Base-by-base conservation (phyloP, 2,329 filamentous ascomycete genomes). In the Trichoderma arundinaceum region DNA sequence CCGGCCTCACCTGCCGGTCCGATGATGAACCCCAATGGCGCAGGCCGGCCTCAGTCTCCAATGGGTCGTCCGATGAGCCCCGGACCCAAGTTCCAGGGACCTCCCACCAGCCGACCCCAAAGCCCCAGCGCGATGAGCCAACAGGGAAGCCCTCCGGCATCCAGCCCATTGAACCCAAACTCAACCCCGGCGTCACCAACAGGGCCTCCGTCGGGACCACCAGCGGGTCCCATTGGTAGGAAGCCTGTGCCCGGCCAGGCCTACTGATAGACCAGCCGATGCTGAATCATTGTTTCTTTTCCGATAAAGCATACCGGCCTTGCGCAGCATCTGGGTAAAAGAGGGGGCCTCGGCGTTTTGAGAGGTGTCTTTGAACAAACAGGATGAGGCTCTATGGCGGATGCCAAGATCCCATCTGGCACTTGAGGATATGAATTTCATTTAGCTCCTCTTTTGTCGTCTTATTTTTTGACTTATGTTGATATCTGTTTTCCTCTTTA, bases 231-330 rank as follows among this genome's bases (percentile, higher is more conserved):
- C 32, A 78, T 86, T 66, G 79, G 76, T 69, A 81, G 84, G 64
- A 87, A 88, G 74, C 84, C 85, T 32, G 81, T 88, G 46, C 83
- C 84, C 6, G 83, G 83, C 41, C 84, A 86, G 74, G 83, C 84
- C 4, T 82, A 81, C 64, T 84, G 59, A 66, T 22, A 9, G 35
- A 38, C 17, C 41, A 49, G 41, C 38, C 51, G 17, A 51, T 52
- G 58, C 65, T 9, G 33, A 44, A 28, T 19, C 51, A 44, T 60
- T 17, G 32, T 52, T n/a, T 43, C 61, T 63, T 59, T 60, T 56
- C 56, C 68, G 66, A 68, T 67, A 65, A 65, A 68, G 66, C 59
- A 67, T 58, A 61, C 49, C 65, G 58, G 53, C 64, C 64, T 58
- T 65, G 53, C 67, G 58, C 66, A 68, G 68, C 69, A 69, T 69